phyloP scores from a whole-genome alignment of 129 eudicot species.

The Dittrichia graveolens region DNA sequence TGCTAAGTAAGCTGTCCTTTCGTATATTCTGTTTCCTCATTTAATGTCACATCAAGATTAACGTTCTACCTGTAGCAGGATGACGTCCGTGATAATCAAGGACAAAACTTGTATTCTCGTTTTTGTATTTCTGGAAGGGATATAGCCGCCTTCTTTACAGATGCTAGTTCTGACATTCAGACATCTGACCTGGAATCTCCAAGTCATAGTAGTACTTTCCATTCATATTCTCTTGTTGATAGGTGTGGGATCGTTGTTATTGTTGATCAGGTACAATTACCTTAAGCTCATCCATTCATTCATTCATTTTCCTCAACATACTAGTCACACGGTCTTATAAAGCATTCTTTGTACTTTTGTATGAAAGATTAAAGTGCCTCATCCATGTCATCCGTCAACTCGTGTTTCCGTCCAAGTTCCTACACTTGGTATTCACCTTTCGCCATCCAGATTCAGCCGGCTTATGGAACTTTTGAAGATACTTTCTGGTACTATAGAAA shows the following conservation, averaged over 20 bases:
- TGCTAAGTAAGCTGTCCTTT: constrained; percentile 16
- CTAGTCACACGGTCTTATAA: not conserved
- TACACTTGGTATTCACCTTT: constrained; percentile 77
- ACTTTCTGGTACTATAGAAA: constrained; percentile 64
- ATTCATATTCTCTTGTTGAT: constrained; percentile 76
- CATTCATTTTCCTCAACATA: not conserved
- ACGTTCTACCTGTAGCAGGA: constrained; percentile 54
- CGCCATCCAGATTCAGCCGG: constrained; percentile 76
- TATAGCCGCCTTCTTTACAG: constrained; percentile 84
- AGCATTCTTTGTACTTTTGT: constrained; percentile 19
- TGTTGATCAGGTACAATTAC: constrained; percentile 75
- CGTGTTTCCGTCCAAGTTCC: constrained; percentile 93
- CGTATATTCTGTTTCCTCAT: constrained; percentile 15
- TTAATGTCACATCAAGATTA: constrained; percentile 23
- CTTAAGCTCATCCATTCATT: not conserved
- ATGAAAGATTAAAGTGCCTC: constrained; percentile 78
- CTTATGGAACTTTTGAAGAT: constrained; percentile 71
- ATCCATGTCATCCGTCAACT: constrained; percentile 83
- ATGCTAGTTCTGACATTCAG: constrained; percentile 52
- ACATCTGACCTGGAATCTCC: constrained; percentile 39
- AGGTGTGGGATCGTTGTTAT: constrained; percentile 91
- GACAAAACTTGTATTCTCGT: constrained; percentile 73
- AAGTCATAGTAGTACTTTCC: constrained; percentile 38
- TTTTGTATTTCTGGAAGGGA: constrained; percentile 90
- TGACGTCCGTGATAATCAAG: constrained; percentile 52